A percentile compares a stretch with the other conserved stretches of the same genome.
Evolutionary conservation across 2,329 filamentous ascomycete species (phyloP).

Genomic region (Calonectria ilicicola): DNA sequence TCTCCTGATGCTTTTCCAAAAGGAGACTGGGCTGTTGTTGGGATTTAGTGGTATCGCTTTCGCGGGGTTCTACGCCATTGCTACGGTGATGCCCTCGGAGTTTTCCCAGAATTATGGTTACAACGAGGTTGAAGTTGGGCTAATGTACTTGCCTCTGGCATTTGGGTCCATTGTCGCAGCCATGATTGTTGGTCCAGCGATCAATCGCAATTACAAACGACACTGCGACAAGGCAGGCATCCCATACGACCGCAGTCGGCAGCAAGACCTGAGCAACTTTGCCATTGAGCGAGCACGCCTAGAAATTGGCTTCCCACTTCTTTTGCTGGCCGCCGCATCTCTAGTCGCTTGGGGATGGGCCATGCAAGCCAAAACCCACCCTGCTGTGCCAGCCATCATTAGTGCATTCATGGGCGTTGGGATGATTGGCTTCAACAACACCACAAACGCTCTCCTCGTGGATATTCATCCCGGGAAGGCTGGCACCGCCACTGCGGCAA

Average conservation of each 20-base stretch:
- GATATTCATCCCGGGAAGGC: conserved; percentile 66
- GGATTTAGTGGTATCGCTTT: conserved; percentile 59
- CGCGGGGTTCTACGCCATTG: conserved; percentile 62
- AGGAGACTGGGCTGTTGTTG: conserved; percentile 58
- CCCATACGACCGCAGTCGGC: conserved; percentile 63
- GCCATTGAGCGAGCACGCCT: conserved; percentile 65
- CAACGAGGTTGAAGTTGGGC: conserved; percentile 65
- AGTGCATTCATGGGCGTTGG: conserved; percentile 60
- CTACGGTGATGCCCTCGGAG: conserved; percentile 57
- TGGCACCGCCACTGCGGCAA: conserved; percentile 66
- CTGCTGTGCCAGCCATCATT: conserved; percentile 61
- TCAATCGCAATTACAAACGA: conserved; percentile 77
- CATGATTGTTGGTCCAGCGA: conserved; percentile 61
- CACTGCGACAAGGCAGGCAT: conserved; percentile 67
- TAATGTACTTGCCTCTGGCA: conserved; percentile 65
- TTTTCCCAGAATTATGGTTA: conserved; percentile 68
- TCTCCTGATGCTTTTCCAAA: conserved; percentile 54
- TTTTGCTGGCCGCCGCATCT: conserved; percentile 60
- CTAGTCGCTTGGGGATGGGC: conserved; percentile 66
- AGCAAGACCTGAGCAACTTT: conserved; percentile 60
- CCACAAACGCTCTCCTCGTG: conserved; percentile 64
- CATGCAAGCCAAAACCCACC: conserved; percentile 53
- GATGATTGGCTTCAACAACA: conserved; percentile 67
- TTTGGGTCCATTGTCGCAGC: conserved; percentile 61
- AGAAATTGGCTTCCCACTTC: conserved; percentile 62